Base-by-base conservation (phyloP, 2,329 filamentous ascomycete species). In the Cercospora berteroae region DNA sequence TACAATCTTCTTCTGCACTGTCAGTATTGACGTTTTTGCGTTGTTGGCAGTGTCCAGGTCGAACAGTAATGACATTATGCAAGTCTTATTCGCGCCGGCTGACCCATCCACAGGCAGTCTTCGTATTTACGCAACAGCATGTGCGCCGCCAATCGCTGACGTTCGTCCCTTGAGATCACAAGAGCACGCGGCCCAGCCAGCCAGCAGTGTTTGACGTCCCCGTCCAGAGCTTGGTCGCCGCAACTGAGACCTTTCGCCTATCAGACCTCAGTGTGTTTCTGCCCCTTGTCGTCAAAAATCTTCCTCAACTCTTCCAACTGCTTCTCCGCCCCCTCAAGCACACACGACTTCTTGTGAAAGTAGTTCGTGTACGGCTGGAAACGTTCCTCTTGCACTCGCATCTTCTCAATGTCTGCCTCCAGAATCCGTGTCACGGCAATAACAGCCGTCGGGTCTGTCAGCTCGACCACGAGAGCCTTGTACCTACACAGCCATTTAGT, bases 311-410 rank as follows among this genome's bases (percentile, higher is more conserved):
- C 60, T 7, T 1, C 42, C 33, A 48, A 50, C 42, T 33, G 60
- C 60, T 52, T 48, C 60, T 62, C 42, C 12, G 29, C 60, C 6
- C 39, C 60, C 18, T 62, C 60, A 16, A 62, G 39, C 25, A 33
- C 13, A 50, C 60, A 62, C 13, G 60, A 62, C 60, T 48, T 50
- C 60, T 33, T 62, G 42, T 33, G 27, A 5, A 44, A 27, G 42
- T 62, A 44, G 39, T 48, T 62, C 12, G 39, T 62, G 8, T 48
- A 42, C 18, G 42, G 25, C 29, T 31, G 42, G 25, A 48, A 62
- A 13, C 52, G 60, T n/a, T 44, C 20, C 55, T 57, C 55, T 57
- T 57, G 13, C 7, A 20, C 13, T 20, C 27, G 13, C 55, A 57
- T 33, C 13, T 33, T 33, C 29, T 29, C 25, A n/a, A 57, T 33